Percentiles rank a stretch among this genome's conserved stretches.
Evolutionary conservation across 2,329 filamentous ascomycete genomes (phyloP).

Genomic region (Alternaria metachromatica): DNA sequence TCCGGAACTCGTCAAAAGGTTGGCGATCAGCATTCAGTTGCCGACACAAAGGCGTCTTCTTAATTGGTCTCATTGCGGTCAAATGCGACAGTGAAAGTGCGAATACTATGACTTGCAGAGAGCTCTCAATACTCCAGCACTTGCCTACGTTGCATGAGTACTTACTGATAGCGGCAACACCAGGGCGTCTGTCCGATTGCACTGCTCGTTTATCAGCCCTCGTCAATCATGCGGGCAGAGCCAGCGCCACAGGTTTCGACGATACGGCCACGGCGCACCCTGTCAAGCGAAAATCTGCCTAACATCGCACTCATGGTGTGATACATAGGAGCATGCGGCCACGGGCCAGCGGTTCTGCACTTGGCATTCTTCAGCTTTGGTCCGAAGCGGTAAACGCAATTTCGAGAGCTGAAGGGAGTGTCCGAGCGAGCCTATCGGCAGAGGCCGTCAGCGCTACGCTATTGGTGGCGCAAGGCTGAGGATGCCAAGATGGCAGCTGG

Average conservation of each 20-base stretch:
- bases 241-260: not conserved
- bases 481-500: slow-evolving; percentile 23
- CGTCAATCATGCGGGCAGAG: not conserved
- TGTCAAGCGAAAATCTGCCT: not conserved
- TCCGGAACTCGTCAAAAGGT: slow-evolving; percentile 19
- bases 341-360: not conserved
- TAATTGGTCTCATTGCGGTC: not conserved
- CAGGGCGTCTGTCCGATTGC: not conserved
- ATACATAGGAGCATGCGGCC: not conserved
- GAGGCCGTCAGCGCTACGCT: slow-evolving; percentile 14
- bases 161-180: not conserved
- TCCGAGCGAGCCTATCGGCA: not conserved
- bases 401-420: not conserved
- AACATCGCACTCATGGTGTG: not conserved
- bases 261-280: not conserved
- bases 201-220: not conserved
- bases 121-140: not conserved
- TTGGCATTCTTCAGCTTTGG: slow-evolving; percentile 8
- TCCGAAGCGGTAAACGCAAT: not conserved
- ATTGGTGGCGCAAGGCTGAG: slow-evolving; percentile 33
- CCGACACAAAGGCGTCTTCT: slow-evolving; percentile 17
- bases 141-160: too few species aligned
- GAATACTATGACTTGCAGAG: not conserved
- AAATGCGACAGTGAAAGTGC: not conserved
- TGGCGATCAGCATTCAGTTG: slow-evolving; percentile 19